Evolutionary conservation across 306 rosid species (phyloP), one percentile per base, ranked within the genome.

Genomic region (Styphnolobium japonicum): DNA sequence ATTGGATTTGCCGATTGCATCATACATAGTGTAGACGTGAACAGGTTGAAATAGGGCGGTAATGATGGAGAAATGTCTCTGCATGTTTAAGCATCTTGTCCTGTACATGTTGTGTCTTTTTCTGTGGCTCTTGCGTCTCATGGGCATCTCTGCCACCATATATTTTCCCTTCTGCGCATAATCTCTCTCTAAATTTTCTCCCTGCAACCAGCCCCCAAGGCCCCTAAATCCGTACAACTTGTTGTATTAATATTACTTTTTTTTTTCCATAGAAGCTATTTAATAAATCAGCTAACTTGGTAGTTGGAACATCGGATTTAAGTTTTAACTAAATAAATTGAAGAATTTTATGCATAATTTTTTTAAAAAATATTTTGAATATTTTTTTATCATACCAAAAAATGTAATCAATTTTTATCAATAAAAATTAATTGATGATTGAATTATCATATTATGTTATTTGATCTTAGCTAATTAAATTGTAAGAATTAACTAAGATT

Each of bases 151-250:
- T 86, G 87, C 79, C 81, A 73, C 67, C 71, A 49, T 76, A 29
- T 71, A 77, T 80, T 64, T 77, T 81, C 85, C 40, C 74, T 69
- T 10, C 84, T 86, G 85, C 63, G 37, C 85, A 76, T 21, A 85
- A 89, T 89, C 94, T 83, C 83, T 90, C 86, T 70, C 88, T 83
- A 81, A 43, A 85, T 85, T 88, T 85, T 81, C 86, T 78, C 78
- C 39, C 85, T 80, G 86, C 82, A 63, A 67, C 72, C 43, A 78
- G 15, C 52, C 72, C 56, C 25, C 58, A 46, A 46, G 69, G 80
- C 2, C 25, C 78, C 83, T 23, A 42, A 34, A 46, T 14, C 77
- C 86, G 86, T 78, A 83, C 86, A 16, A 55, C 34, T 72, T 72
- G 71, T 72, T 77, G 83, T 77, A 65, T 76, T 61, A 25, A 69